Base-by-base conservation (phyloP, 2,329 filamentous ascomycete genomes). In the Monosporascus sp. region DNA sequence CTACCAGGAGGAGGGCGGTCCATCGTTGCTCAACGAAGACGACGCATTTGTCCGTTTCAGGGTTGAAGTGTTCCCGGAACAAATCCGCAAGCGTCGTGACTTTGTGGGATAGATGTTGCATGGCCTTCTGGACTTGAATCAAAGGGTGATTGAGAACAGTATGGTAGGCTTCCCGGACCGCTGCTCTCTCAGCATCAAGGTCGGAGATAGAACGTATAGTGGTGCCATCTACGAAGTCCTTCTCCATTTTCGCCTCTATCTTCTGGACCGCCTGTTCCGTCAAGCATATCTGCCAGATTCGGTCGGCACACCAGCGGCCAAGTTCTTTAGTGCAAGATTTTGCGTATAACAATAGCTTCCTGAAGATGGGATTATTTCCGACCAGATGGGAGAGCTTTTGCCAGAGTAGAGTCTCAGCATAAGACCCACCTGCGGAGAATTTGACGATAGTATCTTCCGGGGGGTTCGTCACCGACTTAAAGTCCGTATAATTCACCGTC, bases 231-330 rank as follows among this genome's bases (percentile, higher is more conserved):
- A 71, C 64, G 51, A 71, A 68, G 44, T 71, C 68, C 7, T 70
- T 68, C 55, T 79, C 78, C 1, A 80, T 77, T 54, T 78, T 74
- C 52, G 81, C 76, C 48, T 87, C 80, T 2, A 90, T 73, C 57
- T 83, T 88, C 3, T 76, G 73, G 0, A 82, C 71, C 54, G 87
- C 81, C 3, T 83, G 75, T 6, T 89, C 82, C 0, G 79, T 78
- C 22, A 96, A 76, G 14, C 83, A 81, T 34, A 90, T 79, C 51
- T 81, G 76, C 91, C 91, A 96, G 53, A 90, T 85, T 49, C 84
- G 78, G 65, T 99, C 91, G 0, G 91, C 85, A 60, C 88, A 90
- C 93, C 94, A 97, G 3, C 79, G 72, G 1, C 94, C 94, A 4
- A 97, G 76, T 43, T 87, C 79, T 2, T 82, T 79, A 1, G 82